Conservation (phyloP, 257 asterid genomes). For the Forsythia suspensa region DNA sequence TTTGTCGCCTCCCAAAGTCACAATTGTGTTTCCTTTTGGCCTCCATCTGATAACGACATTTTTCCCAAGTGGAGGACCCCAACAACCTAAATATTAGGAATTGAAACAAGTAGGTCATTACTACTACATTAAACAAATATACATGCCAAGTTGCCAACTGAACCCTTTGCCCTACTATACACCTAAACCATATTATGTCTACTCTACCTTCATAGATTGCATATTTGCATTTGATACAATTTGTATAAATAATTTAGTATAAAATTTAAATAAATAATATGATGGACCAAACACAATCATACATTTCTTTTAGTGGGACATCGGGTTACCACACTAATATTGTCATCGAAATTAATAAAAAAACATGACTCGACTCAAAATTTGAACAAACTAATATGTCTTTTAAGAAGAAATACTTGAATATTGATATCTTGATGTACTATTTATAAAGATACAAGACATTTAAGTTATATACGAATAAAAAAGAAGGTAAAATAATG, state of each 20-base stretch:
- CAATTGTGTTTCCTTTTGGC: conserved; percentile 14
- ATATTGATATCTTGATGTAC: background rate
- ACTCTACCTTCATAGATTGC: background rate
- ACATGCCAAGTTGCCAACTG: conserved; percentile 17
- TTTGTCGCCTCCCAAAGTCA: conserved; percentile 32
- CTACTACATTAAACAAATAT: background rate
- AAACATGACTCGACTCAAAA: background rate
- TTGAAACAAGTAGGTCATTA: background rate
- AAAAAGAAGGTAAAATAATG: background rate
- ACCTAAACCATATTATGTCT: conserved; percentile 29
- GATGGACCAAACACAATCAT: too few relatives aligned
- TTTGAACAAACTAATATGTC: too few relatives aligned
- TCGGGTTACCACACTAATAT: background rate
- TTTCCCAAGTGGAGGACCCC: conserved; percentile 17
- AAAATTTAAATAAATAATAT: too few relatives aligned
- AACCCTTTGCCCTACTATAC: conserved; percentile 17
- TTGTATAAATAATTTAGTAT: too few relatives aligned
- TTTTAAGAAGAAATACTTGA: background rate
- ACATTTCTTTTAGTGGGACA: background rate
- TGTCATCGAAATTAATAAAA: too few relatives aligned
- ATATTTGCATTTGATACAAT: too few relatives aligned
- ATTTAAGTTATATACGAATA: too few relatives aligned
- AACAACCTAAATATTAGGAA: background rate
- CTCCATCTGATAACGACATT: conserved; percentile 11
- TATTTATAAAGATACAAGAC: background rate